Conservation (phyloP, 257 asterid species). For the Avicennia marina region DNA sequence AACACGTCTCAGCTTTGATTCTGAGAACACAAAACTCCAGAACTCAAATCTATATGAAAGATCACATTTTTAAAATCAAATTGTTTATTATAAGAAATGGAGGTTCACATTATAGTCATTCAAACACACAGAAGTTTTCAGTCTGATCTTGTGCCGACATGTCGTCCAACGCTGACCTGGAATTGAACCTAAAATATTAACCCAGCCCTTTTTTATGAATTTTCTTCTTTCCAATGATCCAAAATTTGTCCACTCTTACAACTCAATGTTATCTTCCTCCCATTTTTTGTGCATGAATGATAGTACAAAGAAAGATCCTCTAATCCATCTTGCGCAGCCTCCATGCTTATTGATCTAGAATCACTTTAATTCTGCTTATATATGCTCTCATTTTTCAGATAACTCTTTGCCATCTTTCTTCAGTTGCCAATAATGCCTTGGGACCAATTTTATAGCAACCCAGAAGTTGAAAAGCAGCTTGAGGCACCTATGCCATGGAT, state of each 20-base stretch:
- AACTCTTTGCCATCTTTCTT: neutral
- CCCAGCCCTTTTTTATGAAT: neutral
- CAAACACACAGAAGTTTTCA: neutral
- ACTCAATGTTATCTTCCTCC: neutral
- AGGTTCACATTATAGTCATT: neutral
- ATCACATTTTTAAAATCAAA: neutral
- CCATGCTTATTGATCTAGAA: neutral
- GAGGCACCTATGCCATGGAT: slow-evolving; percentile 37
- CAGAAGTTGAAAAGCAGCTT: slow-evolving; percentile 10
- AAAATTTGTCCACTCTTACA: neutral
- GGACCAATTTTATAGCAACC: neutral
- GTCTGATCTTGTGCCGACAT: neutral
- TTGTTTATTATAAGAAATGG: neutral
- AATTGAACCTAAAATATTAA: neutral
- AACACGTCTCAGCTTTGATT: neutral
- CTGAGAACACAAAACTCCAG: neutral
- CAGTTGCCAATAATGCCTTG: slow-evolving; percentile 14
- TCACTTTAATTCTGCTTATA: neutral
- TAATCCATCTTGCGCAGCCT: neutral
- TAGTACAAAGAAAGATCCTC: neutral
- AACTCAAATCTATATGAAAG: neutral
- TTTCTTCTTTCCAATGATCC: neutral
- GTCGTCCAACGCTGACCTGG: slow-evolving; percentile 4
- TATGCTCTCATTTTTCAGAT: neutral
- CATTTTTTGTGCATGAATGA: neutral